Evolutionary conservation across 1,284 basidiomycete species (phyloP).

Genomic region (Somion occarium): DNA sequence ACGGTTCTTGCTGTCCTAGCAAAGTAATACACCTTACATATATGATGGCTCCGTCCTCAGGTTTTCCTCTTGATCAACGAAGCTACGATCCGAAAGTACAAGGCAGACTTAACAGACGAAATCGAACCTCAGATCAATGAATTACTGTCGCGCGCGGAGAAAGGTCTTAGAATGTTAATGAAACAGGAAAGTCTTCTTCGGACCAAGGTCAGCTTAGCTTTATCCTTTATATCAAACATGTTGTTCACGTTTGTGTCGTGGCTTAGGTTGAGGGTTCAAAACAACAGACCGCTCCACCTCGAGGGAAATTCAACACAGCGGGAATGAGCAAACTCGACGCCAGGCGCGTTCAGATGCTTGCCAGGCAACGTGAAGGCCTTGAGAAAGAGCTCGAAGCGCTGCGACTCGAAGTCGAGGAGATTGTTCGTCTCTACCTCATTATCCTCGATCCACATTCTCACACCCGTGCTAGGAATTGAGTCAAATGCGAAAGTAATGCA

Average conservation of each 20-base stretch:
- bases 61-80: conserved; percentile 70
- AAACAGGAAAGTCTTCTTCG: conserved; percentile 56
- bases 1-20: conserved; percentile 15
- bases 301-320: conserved; percentile 41
- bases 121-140: conserved; percentile 75
- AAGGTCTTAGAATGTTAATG: conserved; percentile 52
- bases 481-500: conserved; percentile 19
- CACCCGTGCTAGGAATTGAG: conserved; percentile 18
- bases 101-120: conserved; percentile 67
- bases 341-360: conserved; percentile 54
- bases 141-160: conserved; percentile 64
- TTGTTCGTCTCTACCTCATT: conserved; percentile 34
- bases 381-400: conserved; percentile 51
- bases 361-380: conserved; percentile 57
- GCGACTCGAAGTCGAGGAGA: conserved; percentile 51
- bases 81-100: conserved; percentile 61
- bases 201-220: conserved; percentile 45
- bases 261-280: conserved; percentile 49
- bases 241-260: too few relatives aligned
- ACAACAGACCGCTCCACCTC: conserved; percentile 35
- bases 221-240: background rate
- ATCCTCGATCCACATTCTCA: background rate
- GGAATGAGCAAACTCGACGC: conserved; percentile 61
- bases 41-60: too few relatives aligned
- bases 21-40: too few relatives aligned